Evolutionary conservation across 768 basidiomycete species (phyloP), one percentile per base, ranked within the genome.

Genomic region (Termitomyces sp.): DNA sequence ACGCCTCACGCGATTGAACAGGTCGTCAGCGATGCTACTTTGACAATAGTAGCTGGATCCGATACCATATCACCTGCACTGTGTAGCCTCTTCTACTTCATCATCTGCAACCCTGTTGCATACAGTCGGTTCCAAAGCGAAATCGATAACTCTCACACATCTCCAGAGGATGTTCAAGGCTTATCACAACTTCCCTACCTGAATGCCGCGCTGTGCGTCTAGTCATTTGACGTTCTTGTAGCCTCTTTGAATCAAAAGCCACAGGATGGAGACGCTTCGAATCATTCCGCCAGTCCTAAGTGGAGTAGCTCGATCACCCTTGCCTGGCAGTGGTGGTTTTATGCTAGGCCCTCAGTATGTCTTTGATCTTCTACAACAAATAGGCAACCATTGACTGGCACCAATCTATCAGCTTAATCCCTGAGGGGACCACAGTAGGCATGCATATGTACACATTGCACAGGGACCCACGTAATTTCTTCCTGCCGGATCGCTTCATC

Each of bases 211-310:
- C 68, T 76, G 75, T 75, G 55, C 31, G 73, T 69, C 16, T 26
- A 33, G 68, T 5, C 28, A 12, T n/a, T 1, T 13, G 7, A 33
- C 6, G 16, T 28, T 16, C 8, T 24, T 6, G 13, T 15, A n/a
- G 12, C 4, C 49, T 22, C 26, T 29, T 13, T 44, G 16, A 44
- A 16, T 4, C 3, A 9, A 15, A 31, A n/a, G n/a, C n/a, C 20
- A 24, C 56, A 77, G 75, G 47, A 75, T 73, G 46, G 75, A 77
- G 58, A 64, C 70, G 10, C 65, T 77, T 13, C 73, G 75, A 8
- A 61, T 77, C 9, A 65, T 70, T 42, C 76, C 76, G 1, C 70
- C 75, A 16, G 64, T 77, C 4, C 68, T 68, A n/a, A 71, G 70
- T 47, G 66, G 69, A 16, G 66, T 71, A 20, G 68, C 72, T 26